phyloP scores from a whole-genome alignment of 371 early-diverging fungal genomes.

The Mucor lusitanicus region DNA sequence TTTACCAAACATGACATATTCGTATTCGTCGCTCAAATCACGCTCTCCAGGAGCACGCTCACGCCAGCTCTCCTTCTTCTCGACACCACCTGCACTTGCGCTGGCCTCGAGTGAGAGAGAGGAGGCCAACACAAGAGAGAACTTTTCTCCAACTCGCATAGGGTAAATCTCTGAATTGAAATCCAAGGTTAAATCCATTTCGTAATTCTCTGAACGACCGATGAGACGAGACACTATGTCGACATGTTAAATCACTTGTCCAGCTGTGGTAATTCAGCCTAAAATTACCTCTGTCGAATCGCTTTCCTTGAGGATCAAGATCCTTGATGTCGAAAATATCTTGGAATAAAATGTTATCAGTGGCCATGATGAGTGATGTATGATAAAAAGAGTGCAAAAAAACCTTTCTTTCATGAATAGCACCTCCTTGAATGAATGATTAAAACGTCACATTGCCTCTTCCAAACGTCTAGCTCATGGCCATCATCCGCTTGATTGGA shows the following conservation, averaged over 20 bases:
- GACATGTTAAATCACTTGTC: not conserved
- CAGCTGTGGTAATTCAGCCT: not conserved
- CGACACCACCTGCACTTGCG: slow-evolving; percentile 42
- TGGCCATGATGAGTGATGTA: slow-evolving; percentile 47
- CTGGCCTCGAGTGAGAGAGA: slow-evolving; percentile 65
- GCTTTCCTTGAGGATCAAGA: slow-evolving; percentile 88
- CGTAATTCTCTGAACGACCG: slow-evolving; percentile 85
- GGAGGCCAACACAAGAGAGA: slow-evolving; percentile 80
- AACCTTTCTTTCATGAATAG: not conserved
- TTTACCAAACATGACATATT: slow-evolving; percentile 97
- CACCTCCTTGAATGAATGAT: not conserved
- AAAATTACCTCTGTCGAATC: slow-evolving; percentile 85
- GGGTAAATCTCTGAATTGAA: slow-evolving; percentile 94
- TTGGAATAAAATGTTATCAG: slow-evolving; percentile 77
- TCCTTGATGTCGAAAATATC: slow-evolving; percentile 90
- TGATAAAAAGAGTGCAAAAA: not conserved
- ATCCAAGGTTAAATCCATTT: slow-evolving; percentile 90
- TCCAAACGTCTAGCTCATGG: not conserved
- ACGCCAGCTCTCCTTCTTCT: slow-evolving; percentile 63
- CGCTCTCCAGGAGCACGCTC: slow-evolving; percentile 66
- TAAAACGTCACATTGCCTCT: not conserved
- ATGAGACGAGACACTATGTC: slow-evolving; percentile 84
- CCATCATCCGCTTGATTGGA: not conserved
- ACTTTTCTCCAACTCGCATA: slow-evolving; percentile 79
- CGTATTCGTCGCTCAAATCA: slow-evolving; percentile 91